Evolutionary conservation across 2,329 filamentous ascomycete species (phyloP), one percentile per base, ranked within the genome.

Genomic region (Xylaria sp.): DNA sequence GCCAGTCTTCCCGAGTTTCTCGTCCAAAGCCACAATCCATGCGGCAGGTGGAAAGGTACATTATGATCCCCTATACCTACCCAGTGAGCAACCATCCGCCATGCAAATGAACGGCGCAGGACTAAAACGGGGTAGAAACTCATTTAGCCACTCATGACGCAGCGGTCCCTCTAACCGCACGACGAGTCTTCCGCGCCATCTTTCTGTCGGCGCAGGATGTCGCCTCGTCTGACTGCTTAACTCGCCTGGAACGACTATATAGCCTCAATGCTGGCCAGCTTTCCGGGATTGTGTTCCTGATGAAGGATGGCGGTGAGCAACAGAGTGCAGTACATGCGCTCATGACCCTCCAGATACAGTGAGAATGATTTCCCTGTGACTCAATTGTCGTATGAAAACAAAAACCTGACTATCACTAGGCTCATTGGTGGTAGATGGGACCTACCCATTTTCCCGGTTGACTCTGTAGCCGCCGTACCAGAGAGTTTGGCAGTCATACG

Each of bases 261-360:
- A 67, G 77, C 56, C 71, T 80, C 31, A 82, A 76, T 56, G 78
- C 77, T 21, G 77, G 77, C 2, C 71, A 69, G 57, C 73, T 79
- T 57, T 69, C 75, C 9, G 82, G 75, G n/a, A 70, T 83, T 25
- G 50, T 85, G 15, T 79, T 84, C 55, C 72, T 85, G 15, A 65
- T 84, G 42, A 70, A 72, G 40, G 71, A 74, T 3, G 64, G 69
- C 12, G 55, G 63, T 11, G 70, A 67, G 12, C 57, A 74, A n/a
- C 60, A 60, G 28, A 70, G 47, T 43, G 67, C 70, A 31, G 75
- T 78, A 68, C 69, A 72, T 28, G 54, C 70, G 0, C 76, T 82
- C 56, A 78, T 78, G 73, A 72, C 70, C 15, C 70, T 86, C 37
- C 82, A 86, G 54, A 72, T 80, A 51, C 71, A 78, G 80, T 83